Percentiles rank a stretch among this genome's conserved stretches.
These are phyloP conservation scores for Nothopassalora personata DNA, from an alignment of 2,329 filamentous ascomycete species.

Conservation along the genomic window DNA sequence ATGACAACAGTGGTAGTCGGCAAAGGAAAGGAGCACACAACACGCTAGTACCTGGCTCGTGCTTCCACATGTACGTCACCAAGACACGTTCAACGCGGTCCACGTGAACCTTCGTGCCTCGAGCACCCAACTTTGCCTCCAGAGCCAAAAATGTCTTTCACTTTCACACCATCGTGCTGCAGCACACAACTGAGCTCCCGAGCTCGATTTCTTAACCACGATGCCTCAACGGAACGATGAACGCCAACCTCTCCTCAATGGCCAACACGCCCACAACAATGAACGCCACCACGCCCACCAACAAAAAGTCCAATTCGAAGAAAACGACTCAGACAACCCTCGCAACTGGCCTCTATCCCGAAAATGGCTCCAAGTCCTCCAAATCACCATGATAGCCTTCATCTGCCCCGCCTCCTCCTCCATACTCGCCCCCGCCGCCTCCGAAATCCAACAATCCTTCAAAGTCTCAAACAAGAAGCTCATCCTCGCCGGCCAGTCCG, in stretches of 20 bases:
- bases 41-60: not conserved
- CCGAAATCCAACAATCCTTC: not conserved
- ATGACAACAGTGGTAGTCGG: no score
- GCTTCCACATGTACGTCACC: not conserved
- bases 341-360: slow-evolving; percentile 1
- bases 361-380: slow-evolving; percentile 4
- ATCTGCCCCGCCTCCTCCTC: slow-evolving; percentile 5
- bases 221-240: not conserved
- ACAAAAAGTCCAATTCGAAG: not conserved
- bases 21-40: no score
- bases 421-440: slow-evolving; percentile 4
- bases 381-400: slow-evolving; percentile 7
- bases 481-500: slow-evolving; percentile 45
- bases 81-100: not conserved
- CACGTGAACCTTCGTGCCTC: not conserved
- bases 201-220: not conserved
- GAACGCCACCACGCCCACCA: not conserved
- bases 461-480: slow-evolving; percentile 19
- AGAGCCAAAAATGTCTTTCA: not conserved
- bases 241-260: not conserved
- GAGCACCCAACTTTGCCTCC: not conserved
- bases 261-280: not conserved
- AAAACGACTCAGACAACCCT: slow-evolving; percentile 2
- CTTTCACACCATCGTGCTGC: not conserved
- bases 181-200: not conserved